Base-by-base conservation (phyloP, 495 filamentous ascomycete genomes). In the Penicillium tannophilum region DNA sequence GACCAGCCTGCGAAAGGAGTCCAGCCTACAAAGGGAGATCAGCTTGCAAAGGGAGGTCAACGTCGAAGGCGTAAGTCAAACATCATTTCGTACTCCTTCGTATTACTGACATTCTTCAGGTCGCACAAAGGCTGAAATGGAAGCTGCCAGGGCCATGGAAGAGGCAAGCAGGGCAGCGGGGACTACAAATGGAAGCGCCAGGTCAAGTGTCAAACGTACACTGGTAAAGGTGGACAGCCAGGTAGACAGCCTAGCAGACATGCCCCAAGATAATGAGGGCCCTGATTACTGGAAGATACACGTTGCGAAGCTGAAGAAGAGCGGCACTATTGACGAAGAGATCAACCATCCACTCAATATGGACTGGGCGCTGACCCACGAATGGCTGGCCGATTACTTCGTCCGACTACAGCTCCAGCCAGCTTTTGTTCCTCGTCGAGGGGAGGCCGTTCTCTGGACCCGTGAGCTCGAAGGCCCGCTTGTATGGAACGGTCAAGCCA, bases 371-470 rank as follows among this genome's bases (percentile, higher is more conserved):
- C 70, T 79, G 2, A 79, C 81, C 30, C 68, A 74, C 23, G 57
- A 74, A 20, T 59, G 48, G n/a, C 64, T 84, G 0, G 58, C 64
- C 4, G 64, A 73, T 24, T 69, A 70, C 44, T 60, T 78, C 28
- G 62, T 68, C 31, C 68, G 64, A 48, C 57, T 83, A 20, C 54
- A 70, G 4, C 58, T 79, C 12, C 75, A 82, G 46, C 72, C 80
- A 2, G 65, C 79, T 0, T 88, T 80, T 57, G 62, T 84, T 6
- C 84, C 85, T 23, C 81, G 86, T 0, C 58, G 69, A 3, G 85
- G 82, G 1, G 86, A 88, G 55, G 59, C 85, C 6, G 86, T 88
- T 2, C 76, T 88, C 2, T 88, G 80, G 72, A 71, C 74, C 1
- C 61, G 66, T 5, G 57, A 68, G 4, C 56, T 83, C 4, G 61